Evolutionary conservation across 257 asterid genomes (phyloP), one percentile per base, ranked within the genome.

Genomic region (Solanum paucissectum): DNA sequence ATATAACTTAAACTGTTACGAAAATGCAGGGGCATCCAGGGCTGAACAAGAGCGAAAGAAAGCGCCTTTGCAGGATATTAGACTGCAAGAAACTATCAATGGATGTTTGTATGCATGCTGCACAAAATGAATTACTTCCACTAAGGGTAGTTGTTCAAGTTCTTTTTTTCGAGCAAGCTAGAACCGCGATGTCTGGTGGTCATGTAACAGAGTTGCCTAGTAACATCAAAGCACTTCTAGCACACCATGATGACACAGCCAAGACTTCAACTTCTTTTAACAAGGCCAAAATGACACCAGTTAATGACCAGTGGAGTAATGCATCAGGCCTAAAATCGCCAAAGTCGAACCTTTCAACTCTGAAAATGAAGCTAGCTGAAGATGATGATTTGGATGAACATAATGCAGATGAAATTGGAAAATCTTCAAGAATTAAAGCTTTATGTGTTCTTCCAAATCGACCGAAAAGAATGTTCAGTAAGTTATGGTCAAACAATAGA

Each of bases 151-250:
- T 96, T 10, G 98, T 96, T 66, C 98, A 96, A 90, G 99, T 96
- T 46, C 98, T 96, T 16, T 95, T 94, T 94, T 93, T 93, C 14
- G 98, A 96, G 95, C 99, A 96, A 86, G 98, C 98, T n/a, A 94
- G 98, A 85, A 94, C 96, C 36, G 92, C 95, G 14, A 91, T 86
- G 92, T 88, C 95, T 0, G 96, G 98, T 18, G 94, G 93, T 25
- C 94, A 92, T 86, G 93, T 92, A 18, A 84, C 94, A 1, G 98
- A 96, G 38, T 82, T 95, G 49, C 98, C 98, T 1, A 86, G 88
- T 90, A 91, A 94, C 90, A 96, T 96, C 79, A 95, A 94, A 89
- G 99, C 95, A 5, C 88, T 96, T 9, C 52, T 95, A 75, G 94
- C 95, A 12, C 83, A 89, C 23, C 94, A 90, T 3, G 93, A 90